These are phyloP conservation scores for Trichoderma sp. DNA, from an alignment of 2,329 filamentous ascomycete genomes.

Conservation along the genomic window DNA sequence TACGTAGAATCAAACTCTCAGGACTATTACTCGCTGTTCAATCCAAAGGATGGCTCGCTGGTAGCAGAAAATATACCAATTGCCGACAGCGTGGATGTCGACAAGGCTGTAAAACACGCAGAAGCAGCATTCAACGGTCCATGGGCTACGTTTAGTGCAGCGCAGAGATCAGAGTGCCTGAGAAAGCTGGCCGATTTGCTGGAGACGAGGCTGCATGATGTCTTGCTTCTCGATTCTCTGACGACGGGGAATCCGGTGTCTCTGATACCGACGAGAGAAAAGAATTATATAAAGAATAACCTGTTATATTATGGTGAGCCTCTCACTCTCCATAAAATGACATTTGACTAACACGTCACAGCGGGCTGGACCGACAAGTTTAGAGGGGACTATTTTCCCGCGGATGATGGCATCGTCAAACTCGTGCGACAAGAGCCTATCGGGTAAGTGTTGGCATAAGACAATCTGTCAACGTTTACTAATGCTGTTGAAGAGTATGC, in stretches of 20 bases:
- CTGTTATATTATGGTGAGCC: background rate
- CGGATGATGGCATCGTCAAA: slow-evolving; percentile 7
- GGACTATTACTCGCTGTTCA: background rate
- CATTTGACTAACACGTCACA: background rate
- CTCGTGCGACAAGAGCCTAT: slow-evolving; percentile 8
- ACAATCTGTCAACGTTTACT: background rate
- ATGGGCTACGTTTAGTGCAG: background rate
- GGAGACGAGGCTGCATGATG: slow-evolving; percentile 1
- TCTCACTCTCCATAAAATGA: background rate
- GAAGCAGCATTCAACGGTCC: slow-evolving; percentile 7
- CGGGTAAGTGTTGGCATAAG: background rate
- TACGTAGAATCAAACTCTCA: background rate
- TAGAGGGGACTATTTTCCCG: background rate
- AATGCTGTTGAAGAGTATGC: background rate
- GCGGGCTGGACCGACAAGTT: slow-evolving; percentile 11
- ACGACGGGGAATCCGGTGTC: slow-evolving; percentile 5
- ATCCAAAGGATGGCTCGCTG: slow-evolving; percentile 2
- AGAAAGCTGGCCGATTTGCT: slow-evolving; percentile 8
- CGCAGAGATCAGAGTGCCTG: background rate
- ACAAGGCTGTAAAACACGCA: background rate
- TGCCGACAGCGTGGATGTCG: background rate
- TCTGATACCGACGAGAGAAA: slow-evolving; percentile 3
- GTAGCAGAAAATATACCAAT: slow-evolving; percentile 11
- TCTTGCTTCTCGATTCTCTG: background rate
- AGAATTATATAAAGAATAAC: slow-evolving; percentile 13